phyloP scores from a whole-genome alignment of 139 green algal genomes.

The Ulvella scutata region DNA sequence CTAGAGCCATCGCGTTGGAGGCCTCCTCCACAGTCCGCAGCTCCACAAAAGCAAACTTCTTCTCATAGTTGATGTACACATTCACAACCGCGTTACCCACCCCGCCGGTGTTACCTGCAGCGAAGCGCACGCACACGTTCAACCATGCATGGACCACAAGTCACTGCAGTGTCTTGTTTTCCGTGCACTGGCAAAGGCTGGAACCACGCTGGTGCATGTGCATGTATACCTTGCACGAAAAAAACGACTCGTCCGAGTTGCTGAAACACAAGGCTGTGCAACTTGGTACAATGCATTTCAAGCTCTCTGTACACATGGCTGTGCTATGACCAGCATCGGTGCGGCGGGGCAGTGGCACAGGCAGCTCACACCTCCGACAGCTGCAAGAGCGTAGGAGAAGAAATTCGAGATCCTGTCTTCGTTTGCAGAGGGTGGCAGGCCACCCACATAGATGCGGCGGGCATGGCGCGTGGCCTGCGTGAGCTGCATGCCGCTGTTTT shows the following conservation, averaged over 20 bases:
- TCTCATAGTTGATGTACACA: conserved; percentile 97
- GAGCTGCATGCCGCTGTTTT: conserved; percentile 3
- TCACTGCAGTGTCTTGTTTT: too few relatives aligned
- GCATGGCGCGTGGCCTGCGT: conserved; percentile 81
- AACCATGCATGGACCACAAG: too few relatives aligned
- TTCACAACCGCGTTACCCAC: conserved; percentile 72
- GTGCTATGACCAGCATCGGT: too few relatives aligned
- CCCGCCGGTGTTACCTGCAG: conserved; percentile 24
- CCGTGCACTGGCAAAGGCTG: too few relatives aligned
- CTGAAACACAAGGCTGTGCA: too few relatives aligned
- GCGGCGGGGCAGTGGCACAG: too few relatives aligned
- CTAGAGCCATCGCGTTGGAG: conserved; percentile 81
- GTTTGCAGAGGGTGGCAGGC: conserved; percentile 68
- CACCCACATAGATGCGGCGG: conserved; percentile 88
- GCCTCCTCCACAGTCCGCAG: conserved; percentile 87
- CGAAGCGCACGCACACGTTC: background rate
- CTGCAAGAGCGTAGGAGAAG: conserved; percentile 82
- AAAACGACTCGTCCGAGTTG: too few relatives aligned
- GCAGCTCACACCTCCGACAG: conserved; percentile 87
- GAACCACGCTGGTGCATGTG: too few relatives aligned
- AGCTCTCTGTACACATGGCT: too few relatives aligned
- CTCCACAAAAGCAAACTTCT: conserved; percentile 97
- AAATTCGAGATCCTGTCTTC: conserved; percentile 79
- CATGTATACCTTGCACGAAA: too few relatives aligned
- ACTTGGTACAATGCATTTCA: too few relatives aligned